These are phyloP conservation scores for Hordeum pubiflorum DNA, from an alignment of 202 grass and related monocot genomes.

Conservation along the genomic window DNA sequence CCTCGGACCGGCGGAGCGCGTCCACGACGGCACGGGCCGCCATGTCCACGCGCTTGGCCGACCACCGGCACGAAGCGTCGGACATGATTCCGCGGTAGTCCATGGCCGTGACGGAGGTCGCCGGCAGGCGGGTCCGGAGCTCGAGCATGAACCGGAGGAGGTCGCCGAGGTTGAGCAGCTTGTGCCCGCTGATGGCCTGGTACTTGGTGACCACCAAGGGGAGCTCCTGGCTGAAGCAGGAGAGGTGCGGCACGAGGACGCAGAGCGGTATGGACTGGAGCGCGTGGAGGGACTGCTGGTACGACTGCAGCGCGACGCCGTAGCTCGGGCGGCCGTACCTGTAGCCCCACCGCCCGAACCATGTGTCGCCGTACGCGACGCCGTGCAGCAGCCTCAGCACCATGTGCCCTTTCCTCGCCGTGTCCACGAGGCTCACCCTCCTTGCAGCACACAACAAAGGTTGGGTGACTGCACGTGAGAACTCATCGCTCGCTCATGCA, in stretches of 20 bases:
- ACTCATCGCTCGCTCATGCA: not conserved
- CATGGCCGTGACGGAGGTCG: slow-evolving; percentile 40
- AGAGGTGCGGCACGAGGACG: slow-evolving; percentile 43
- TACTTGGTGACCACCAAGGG: slow-evolving; percentile 63
- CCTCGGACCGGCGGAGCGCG: slow-evolving; percentile 53
- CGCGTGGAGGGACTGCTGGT: slow-evolving; percentile 61
- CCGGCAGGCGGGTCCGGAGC: slow-evolving; percentile 52
- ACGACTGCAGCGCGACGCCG: slow-evolving; percentile 49
- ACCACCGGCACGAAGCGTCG: slow-evolving; percentile 78
- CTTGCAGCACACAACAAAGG: slow-evolving; percentile 25
- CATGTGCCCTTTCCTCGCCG: slow-evolving; percentile 65
- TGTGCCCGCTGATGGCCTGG: slow-evolving; percentile 63
- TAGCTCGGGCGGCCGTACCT: slow-evolving; percentile 58
- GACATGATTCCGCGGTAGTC: slow-evolving; percentile 70
- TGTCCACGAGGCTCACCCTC: slow-evolving; percentile 66
- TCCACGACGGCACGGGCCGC: slow-evolving; percentile 77
- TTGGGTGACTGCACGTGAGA: not conserved
- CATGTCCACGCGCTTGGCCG: slow-evolving; percentile 72
- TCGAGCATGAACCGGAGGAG: slow-evolving; percentile 87
- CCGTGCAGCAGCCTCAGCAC: slow-evolving; percentile 67
- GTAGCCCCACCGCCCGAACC: slow-evolving; percentile 90
- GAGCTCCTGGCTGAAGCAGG: slow-evolving; percentile 50
- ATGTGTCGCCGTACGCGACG: slow-evolving; percentile 68
- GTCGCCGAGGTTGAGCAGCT: slow-evolving; percentile 50
- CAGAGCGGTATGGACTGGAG: slow-evolving; percentile 58